These are phyloP conservation scores for Xanthoceras sorbifolium DNA, from an alignment of 345 rosid genomes.

Conservation along the genomic window DNA sequence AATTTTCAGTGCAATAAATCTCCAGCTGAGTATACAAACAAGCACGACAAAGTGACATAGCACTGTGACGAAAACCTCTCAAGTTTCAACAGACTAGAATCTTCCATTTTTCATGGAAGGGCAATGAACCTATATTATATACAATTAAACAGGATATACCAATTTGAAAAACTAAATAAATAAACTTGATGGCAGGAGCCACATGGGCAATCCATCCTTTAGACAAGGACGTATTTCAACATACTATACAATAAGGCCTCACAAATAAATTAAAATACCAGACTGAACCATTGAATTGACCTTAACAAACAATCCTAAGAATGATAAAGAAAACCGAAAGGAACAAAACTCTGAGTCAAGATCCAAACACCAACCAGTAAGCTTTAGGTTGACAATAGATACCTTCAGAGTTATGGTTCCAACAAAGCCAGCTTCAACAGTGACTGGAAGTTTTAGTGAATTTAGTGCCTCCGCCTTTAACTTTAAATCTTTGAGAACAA, in stretches of 20 bases:
- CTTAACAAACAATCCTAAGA: background rate
- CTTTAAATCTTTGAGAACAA: conserved; percentile 90
- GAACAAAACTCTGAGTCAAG: background rate
- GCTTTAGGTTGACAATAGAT: conserved; percentile 12
- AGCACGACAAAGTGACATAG: background rate
- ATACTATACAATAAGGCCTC: background rate
- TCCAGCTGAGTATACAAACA: background rate
- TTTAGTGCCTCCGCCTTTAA: conserved; percentile 95
- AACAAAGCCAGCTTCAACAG: conserved; percentile 96
- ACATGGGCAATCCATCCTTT: background rate
- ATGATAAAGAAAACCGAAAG: background rate
- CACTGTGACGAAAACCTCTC: background rate
- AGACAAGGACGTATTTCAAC: background rate
- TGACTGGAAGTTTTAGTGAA: conserved; percentile 88
- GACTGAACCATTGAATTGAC: background rate
- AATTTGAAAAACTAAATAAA: background rate
- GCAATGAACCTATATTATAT: background rate
- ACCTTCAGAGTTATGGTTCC: conserved; percentile 95
- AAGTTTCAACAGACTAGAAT: background rate
- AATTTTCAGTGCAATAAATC: background rate
- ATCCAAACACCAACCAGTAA: conserved; percentile 5
- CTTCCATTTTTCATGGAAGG: background rate
- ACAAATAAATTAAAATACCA: background rate
- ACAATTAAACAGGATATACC: background rate
- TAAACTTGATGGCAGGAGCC: background rate